These are phyloP conservation scores for Akanthomyces uredinophilus DNA, from an alignment of 2,329 filamentous ascomycete genomes.

Conservation along the genomic window DNA sequence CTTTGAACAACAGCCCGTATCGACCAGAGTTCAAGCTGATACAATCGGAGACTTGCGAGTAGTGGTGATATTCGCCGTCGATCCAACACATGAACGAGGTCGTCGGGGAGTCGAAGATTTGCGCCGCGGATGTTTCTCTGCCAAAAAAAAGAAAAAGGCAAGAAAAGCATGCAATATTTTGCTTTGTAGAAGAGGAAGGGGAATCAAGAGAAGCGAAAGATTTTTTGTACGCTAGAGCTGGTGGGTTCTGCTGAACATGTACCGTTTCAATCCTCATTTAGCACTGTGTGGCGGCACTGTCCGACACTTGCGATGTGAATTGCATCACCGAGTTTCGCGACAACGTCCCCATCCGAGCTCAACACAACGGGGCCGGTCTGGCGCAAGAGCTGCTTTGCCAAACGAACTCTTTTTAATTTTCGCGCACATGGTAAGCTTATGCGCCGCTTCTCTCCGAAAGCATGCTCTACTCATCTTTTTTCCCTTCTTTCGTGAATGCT, in stretches of 20 bases:
- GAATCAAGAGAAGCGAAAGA: not conserved
- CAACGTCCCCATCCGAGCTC: not conserved
- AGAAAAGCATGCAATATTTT: not conserved
- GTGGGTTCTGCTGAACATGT: not conserved
- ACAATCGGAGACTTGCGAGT: slow-evolving; percentile 4
- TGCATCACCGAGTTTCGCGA: not conserved
- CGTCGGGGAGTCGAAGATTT: not conserved
- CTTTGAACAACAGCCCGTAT: too few species aligned
- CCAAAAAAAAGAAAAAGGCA: not conserved
- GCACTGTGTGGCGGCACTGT: not conserved
- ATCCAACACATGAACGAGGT: not conserved
- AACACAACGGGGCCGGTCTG: not conserved
- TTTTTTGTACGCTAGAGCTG: not conserved
- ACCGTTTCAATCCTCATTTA: not conserved
- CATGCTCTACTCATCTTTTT: not conserved
- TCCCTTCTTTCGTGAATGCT: too few species aligned
- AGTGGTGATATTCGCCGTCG: not conserved
- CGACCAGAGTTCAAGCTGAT: too few species aligned
- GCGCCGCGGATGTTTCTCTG: not conserved
- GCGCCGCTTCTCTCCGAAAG: too few species aligned
- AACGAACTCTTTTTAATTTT: not conserved
- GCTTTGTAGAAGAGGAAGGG: not conserved
- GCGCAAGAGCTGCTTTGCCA: too few species aligned
- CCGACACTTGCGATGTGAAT: not conserved
- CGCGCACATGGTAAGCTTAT: slow-evolving; percentile 10